Evolutionary conservation across 1,284 basidiomycete species (phyloP), one percentile per base, ranked within the genome.

Genomic region (Trichosporon coremiiforme): DNA sequence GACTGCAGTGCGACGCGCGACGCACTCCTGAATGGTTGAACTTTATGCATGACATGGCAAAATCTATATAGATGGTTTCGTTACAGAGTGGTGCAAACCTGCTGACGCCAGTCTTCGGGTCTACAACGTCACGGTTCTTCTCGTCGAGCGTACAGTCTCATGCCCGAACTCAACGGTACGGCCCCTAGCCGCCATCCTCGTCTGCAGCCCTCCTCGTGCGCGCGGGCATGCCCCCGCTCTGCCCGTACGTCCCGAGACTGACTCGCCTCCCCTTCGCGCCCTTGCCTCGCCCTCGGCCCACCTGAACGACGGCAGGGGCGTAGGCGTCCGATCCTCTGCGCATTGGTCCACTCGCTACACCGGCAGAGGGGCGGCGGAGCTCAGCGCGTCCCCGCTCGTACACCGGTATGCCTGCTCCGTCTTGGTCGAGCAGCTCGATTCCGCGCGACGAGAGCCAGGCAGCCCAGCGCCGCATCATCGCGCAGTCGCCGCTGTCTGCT

Each of bases 401-500:
- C 53, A 70, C 67, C 7, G 76, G 77, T 50, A 71, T 69, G 4
- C 22, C 47, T 12, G 64, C 71, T 3, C 80, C 80, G 41, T 81
- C 80, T 74, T 77, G 76, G 73, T 83, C 82, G 33, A 74, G 55
- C 70, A 83, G 64, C 60, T 75, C 75, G 9, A 82, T 70, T 5
- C 76, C 75, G 17, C 45, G 63, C 2, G 36, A 66, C 9, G 25
- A 63, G n/a, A 82, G 70, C 38, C 71, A 66, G 2, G 62, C 67
- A 2, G 80, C 77, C 75, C 78, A 80, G 15, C 66, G 68, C 12
- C 81, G 73, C 76, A 82, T 80, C 68, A 78, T 75, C 15, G 80
- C 80, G 25, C 69, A 75, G 67, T 76, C 75, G 12, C 82, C 82
- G n/a, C 78, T 72, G 45, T 77, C 68, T 45, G 79, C 71, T 0